These are phyloP conservation scores for Malus sylvestris DNA, from an alignment of 306 rosid species.

Conservation along the genomic window DNA sequence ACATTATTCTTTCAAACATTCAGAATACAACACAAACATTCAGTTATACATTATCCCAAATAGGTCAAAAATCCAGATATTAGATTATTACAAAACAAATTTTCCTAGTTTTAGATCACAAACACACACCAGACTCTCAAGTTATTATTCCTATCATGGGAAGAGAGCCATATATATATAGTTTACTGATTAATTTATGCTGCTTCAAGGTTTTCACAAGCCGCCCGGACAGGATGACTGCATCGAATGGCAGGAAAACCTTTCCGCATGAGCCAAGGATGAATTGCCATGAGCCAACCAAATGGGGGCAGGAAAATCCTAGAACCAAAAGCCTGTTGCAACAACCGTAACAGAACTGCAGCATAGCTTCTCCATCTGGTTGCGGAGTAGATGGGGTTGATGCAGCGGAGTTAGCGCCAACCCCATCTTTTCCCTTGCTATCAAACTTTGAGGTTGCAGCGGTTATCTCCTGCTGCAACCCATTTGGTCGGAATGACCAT, in stretches of 20 bases:
- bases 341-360: constrained; percentile 12
- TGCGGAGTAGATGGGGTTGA: constrained; percentile 31
- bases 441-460: constrained; percentile 74
- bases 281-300: constrained; percentile 92
- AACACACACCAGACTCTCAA: constrained; percentile 17
- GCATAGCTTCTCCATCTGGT: constrained; percentile 40
- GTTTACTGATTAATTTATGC: constrained; percentile 15
- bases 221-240: constrained; percentile 13
- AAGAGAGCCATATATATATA: constrained; percentile 16
- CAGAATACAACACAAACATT: constrained; percentile 1
- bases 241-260: constrained; percentile 20
- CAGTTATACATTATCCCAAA: constrained; percentile 12
- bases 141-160: constrained; percentile 29
- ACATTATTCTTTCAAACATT: constrained; percentile 2
- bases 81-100: constrained; percentile 7
- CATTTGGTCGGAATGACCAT: constrained; percentile 59
- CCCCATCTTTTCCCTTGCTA: constrained; percentile 25
- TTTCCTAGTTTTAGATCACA: constrained; percentile 13
- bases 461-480: constrained; percentile 62
- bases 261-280: constrained; percentile 58
- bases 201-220: constrained; percentile 16
- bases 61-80: constrained; percentile 19
- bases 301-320: constrained; percentile 29
- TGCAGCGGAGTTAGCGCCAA: constrained; percentile 18
- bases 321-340: constrained; percentile 18